Base-by-base conservation (phyloP, 805 yeast genomes). In the Candida xyloterini region DNA sequence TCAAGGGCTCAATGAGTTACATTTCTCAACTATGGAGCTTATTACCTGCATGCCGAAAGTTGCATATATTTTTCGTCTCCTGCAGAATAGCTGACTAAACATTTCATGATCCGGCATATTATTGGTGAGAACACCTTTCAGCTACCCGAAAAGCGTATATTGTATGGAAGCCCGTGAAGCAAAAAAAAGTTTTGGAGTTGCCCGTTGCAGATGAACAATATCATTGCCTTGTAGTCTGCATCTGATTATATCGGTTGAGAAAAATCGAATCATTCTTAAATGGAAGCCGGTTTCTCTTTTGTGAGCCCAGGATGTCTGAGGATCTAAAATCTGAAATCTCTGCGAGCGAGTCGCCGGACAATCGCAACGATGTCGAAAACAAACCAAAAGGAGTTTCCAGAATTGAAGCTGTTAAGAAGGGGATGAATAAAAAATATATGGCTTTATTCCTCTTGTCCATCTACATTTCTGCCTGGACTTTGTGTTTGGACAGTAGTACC, bases 391-490 rank as follows among this genome's bases (percentile, higher is more conserved):
- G 41, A 10, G 27, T 31, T 13, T 30, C 27, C 7, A 37, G 32
- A 27, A 37, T 37, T 13, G 41, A 37, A 25, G 32, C 27, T 9
- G 36, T 37, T n/a, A 37, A 30, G 13, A 11, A 21, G 6, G 20
- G 26, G 4, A 18, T 37, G 22, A 16, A 18, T 15, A 31, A 26
- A 10, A 36, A 30, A n/a, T 23, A 24, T 18, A 10, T 24, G 25
- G 4, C 24, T 5, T 11, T 37, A 10, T 52, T 30, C 34, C 67
- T 44, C 49, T 72, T 89, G 57, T 87, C 90, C 82, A 89, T 81
- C 95, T 96, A 88, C 40, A 79, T 63, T 48, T 96, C 96, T 40
- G 50, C 63, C 4, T 63, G 65, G 66, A 52, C 48, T 10, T 31
- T 42, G 20, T 40, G 62, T 15, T 52, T 66, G 15, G 66, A 65